Evolutionary conservation across 306 rosid genomes (phyloP).

Genomic region (Cyamopsis tetragonoloba): DNA sequence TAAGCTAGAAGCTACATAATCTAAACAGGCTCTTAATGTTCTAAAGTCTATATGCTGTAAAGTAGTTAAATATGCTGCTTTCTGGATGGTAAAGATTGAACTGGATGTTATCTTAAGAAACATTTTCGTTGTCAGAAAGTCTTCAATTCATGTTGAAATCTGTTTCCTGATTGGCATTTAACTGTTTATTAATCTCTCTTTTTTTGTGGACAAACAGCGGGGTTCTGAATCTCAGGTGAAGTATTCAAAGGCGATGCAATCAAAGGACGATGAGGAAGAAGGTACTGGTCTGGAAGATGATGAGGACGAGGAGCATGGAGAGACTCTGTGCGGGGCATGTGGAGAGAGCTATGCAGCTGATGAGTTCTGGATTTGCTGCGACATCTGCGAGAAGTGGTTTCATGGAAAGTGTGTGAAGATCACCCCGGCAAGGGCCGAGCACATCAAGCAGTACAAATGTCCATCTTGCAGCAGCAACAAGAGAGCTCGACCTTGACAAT

Average conservation of each 20-base stretch:
- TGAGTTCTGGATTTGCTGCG: constrained; percentile 90
- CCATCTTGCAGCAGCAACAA: constrained; percentile 96
- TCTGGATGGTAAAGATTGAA: constrained; percentile 7
- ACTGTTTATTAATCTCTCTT: background rate
- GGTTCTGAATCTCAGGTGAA: constrained; percentile 53
- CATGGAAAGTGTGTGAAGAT: constrained; percentile 92
- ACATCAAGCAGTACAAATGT: constrained; percentile 89
- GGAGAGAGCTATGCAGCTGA: constrained; percentile 70
- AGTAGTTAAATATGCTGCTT: background rate
- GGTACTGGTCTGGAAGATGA: constrained; percentile 56
- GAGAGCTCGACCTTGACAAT: constrained; percentile 62
- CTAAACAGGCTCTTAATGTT: too few relatives aligned
- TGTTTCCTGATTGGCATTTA: background rate
- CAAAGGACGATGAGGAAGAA: constrained; percentile 51
- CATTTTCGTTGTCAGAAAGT: background rate
- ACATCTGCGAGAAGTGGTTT: constrained; percentile 90
- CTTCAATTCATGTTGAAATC: background rate
- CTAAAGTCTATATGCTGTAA: too few relatives aligned
- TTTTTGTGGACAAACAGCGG: constrained; percentile 45
- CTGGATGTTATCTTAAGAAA: background rate
- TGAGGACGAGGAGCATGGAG: constrained; percentile 68
- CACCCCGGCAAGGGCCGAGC: constrained; percentile 80
- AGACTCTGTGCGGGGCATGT: constrained; percentile 74
- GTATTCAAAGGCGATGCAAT: constrained; percentile 39
- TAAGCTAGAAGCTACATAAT: too few relatives aligned